phyloP scores from a whole-genome alignment of 148 eudicot genomes.

The Rhododendron griersonianum region DNA sequence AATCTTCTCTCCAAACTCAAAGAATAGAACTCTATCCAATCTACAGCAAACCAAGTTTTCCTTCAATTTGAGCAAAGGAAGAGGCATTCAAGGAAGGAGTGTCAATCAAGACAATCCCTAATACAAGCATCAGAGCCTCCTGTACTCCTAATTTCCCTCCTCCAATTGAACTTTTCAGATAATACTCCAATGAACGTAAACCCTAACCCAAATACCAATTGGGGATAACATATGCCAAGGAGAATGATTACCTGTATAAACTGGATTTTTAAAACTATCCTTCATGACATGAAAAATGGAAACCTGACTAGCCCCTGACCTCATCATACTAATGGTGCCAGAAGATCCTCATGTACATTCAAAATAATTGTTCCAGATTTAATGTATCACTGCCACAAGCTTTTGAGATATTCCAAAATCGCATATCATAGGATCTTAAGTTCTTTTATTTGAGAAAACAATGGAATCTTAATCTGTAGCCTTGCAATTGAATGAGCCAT shows the following conservation, averaged over 20 bases:
- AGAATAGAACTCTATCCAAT: background rate
- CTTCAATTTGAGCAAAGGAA: background rate
- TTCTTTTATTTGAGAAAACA: background rate
- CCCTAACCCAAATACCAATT: background rate
- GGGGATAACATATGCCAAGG: background rate
- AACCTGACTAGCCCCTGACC: background rate
- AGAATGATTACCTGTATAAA: background rate
- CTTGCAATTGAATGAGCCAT: background rate
- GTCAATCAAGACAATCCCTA: background rate
- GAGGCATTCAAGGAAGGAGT: background rate
- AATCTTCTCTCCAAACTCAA: background rate
- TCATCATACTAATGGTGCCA: background rate
- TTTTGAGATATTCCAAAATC: background rate
- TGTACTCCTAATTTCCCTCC: background rate
- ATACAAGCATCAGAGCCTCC: background rate
- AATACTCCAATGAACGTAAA: background rate
- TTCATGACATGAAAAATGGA: background rate
- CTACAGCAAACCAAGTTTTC: background rate
- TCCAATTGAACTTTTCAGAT: background rate
- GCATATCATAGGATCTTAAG: background rate
- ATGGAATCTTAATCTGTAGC: background rate
- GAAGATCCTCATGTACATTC: background rate
- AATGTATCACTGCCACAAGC: background rate
- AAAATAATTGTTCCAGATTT: background rate
- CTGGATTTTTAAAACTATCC: background rate